Percentiles rank a stretch among this genome's conserved stretches.
Conservation (phyloP, 2,329 filamentous ascomycete species). For the Ambrosiella cleistominuta region DNA sequence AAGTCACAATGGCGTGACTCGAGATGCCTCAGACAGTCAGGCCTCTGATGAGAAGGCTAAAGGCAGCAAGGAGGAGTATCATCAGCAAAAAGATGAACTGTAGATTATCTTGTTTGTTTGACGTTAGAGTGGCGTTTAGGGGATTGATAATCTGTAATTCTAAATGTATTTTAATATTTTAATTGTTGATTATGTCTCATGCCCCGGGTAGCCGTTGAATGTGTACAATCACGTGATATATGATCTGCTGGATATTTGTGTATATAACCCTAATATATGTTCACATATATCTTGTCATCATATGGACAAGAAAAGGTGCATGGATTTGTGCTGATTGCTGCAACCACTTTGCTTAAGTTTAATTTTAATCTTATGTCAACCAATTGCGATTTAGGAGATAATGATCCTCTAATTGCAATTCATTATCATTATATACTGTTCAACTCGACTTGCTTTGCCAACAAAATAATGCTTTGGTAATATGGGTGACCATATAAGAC, state of each 20-base stretch:
- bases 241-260: not conserved
- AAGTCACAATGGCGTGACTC: conserved; percentile 30
- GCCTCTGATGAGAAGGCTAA: not conserved
- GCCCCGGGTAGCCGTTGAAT: not conserved
- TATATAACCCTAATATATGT: not conserved
- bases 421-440: too few species aligned
- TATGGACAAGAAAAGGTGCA: too few species aligned
- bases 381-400: not conserved
- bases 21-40: not conserved
- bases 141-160: not conserved
- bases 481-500: too few species aligned
- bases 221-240: not conserved
- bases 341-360: not conserved
- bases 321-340: not conserved
- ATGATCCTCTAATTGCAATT: not conserved
- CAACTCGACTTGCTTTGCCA: too few species aligned
- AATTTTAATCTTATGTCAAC: not conserved
- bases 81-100: conserved; percentile 31
- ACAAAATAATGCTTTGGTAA: too few species aligned
- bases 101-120: conserved; percentile 17
- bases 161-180: not conserved
- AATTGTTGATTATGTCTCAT: not conserved
- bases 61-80: conserved; percentile 31
- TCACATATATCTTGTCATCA: too few species aligned
- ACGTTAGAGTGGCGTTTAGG: too few species aligned